These are phyloP conservation scores for Saposhnikovia divaricata DNA, from an alignment of 129 eudicot species.

Conservation along the genomic window DNA sequence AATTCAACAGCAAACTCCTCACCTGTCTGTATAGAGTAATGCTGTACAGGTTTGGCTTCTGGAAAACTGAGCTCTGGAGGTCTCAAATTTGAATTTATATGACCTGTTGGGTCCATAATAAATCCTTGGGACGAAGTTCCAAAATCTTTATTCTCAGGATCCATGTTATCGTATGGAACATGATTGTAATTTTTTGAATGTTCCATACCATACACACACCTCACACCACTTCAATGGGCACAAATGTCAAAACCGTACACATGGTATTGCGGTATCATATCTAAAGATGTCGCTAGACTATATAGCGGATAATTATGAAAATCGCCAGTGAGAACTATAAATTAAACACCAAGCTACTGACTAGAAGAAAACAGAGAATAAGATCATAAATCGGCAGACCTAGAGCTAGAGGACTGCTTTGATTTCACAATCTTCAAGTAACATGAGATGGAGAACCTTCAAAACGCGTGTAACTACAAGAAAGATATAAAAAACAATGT, in stretches of 20 bases:
- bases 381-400: background rate
- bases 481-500: background rate
- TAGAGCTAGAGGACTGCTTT: background rate
- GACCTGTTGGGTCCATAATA: constrained; percentile 29
- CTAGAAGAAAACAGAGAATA: background rate
- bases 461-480: background rate
- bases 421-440: background rate
- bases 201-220: constrained; percentile 44
- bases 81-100: constrained; percentile 31
- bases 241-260: constrained; percentile 26
- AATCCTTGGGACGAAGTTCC: constrained; percentile 50
- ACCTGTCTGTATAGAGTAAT: constrained; percentile 89
- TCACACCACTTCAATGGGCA: constrained; percentile 15
- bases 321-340: background rate
- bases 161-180: constrained; percentile 30
- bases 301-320: background rate
- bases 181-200: constrained; percentile 40
- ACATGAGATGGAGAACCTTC: background rate
- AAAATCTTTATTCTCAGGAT: constrained; percentile 34
- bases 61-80: constrained; percentile 32
- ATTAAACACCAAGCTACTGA: background rate
- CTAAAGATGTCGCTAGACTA: constrained; percentile 13
- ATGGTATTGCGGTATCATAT: constrained; percentile 16
- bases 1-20: constrained; percentile 91
- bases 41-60: constrained; percentile 53